Base-by-base conservation (phyloP, 164 flowering plant genomes). In the Nymphaea thermarum region DNA sequence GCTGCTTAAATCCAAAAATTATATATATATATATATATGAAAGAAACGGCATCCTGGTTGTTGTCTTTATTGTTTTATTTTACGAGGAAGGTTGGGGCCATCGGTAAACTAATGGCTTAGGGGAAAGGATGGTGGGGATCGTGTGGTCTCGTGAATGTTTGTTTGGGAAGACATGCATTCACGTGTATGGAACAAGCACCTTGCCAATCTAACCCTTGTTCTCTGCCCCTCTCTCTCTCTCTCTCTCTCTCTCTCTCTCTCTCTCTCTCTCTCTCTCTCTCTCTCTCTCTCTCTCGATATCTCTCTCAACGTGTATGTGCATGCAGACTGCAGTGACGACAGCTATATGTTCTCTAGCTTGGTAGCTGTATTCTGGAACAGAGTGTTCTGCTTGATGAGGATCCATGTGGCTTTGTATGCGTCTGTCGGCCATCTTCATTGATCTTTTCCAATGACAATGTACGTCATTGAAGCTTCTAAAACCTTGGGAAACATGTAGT, bases 231-330 rank as follows among this genome's bases (percentile, higher is more conserved):
- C 69, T 61, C 53, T 60, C 63, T 63, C 66, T 64, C 42, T 14
- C 44, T 67, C 43, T 62, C 63, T 61, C 41, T n/a, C n/a, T n/a
- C n/a, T n/a, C n/a, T n/a, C n/a, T 36, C 42, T n/a, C 17, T 65
- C 69, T 61, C 53, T 60, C 63, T 63, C 66, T 64, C 42, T 14
- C 44, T 67, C 43, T 36, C 42, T n/a, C 17, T 65, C 69, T 61
- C 53, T 60, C 63, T 63, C 66, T 64, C 42, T 14, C 44, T 67
- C 43, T 62, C 63, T 61, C 41, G 4, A 17, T n/a, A n/a, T n/a
- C n/a, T n/a, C n/a, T n/a, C n/a, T n/a, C n/a, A n/a, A n/a, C 57
- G 15, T 7, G 14, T 11, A 36, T 61, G 11, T 17, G 63, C 42
- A 61, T 61, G 25, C 6, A 17, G 12, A 10, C 36, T 5, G 63